A percentile compares a stretch with the other conserved stretches of the same genome.
Evolutionary conservation across 148 eudicot genomes (phyloP).

Genomic region (Chenopodium album): DNA sequence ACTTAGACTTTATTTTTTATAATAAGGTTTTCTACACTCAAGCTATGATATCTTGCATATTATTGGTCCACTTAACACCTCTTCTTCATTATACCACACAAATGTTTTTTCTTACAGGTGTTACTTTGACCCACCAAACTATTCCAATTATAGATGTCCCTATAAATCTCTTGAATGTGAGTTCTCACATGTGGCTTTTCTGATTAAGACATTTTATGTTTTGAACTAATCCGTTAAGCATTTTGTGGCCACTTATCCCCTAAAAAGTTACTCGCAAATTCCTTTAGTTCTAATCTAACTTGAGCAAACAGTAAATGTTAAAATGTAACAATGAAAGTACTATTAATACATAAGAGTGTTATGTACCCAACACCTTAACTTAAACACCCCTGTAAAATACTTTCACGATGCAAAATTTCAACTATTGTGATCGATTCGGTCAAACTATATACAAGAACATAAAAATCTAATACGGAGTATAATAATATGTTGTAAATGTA

Average conservation of each 20-base stretch:
- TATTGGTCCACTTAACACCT: slow-evolving; percentile 22
- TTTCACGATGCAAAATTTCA: too few relatives aligned
- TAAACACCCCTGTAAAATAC: too few relatives aligned
- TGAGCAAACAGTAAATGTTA: too few relatives aligned
- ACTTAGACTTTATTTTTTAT: slow-evolving; percentile 5
- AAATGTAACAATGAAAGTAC: too few relatives aligned
- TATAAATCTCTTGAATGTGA: slow-evolving; percentile 3
- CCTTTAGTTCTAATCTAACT: too few relatives aligned
- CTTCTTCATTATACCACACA: background rate
- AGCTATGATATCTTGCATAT: background rate
- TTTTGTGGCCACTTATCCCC: background rate
- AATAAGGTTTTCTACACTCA: slow-evolving; percentile 22
- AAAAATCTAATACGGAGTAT: too few relatives aligned
- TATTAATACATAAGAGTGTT: too few relatives aligned
- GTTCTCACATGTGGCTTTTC: background rate
- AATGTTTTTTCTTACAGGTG: slow-evolving; percentile 24
- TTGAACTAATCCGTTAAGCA: background rate
- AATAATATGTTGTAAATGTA: too few relatives aligned
- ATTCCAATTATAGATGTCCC: slow-evolving; percentile 17
- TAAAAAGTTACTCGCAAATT: background rate
- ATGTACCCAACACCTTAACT: too few relatives aligned
- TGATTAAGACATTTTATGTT: slow-evolving; percentile 7
- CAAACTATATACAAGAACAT: too few relatives aligned
- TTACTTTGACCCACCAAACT: slow-evolving; percentile 38
- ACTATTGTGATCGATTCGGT: too few relatives aligned